Base-by-base conservation (phyloP, 768 basidiomycete species). In the Boletales sp. region DNA sequence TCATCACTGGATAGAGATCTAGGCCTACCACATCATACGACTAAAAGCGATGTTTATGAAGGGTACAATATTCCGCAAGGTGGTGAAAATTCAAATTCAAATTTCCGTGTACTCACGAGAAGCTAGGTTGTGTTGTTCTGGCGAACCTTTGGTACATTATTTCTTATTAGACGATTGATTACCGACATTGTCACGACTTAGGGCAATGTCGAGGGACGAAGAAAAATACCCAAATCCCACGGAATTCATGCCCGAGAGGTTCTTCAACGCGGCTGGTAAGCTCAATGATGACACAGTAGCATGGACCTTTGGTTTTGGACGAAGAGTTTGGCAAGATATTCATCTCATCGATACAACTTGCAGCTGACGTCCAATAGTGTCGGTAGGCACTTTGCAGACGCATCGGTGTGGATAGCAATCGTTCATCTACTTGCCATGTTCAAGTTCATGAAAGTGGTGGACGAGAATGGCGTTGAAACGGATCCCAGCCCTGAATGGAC, bases 341-440 rank as follows among this genome's bases (percentile, higher is more conserved):
- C 14, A 36, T 32, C 28, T 5, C 32, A 19, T 36, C 21, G 9
- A 48, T 14, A 18, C 45, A 10, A 18, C 9, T 18, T 18, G 15
- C 33, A 17, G 12, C 50, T 66, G 4, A 58, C 7, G 4, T 39
- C 36, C 31, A 38, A 41, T 18, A 65, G 65, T n/a, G 58, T 57
- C n/a, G 65, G 67, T 12, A 56, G 53, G 36, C 48, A 66, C 53
- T 69, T 66, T 28, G 65, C 65, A 18, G 63, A 66, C 7, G 63
- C 67, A 12, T 66, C 65, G 36, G 19, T 66, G n/a, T 66, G 65
- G 65, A 57, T 67, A 43, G 67, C 63, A 15, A 53, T 66, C 5
- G 65, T 53, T 9, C 65, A 67, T 46, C 55, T 66, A 15, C 63
- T 69, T 35, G 38, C 65, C 45, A 34, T 45, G n/a, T 66, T 69